These are phyloP conservation scores for Colletotrichum lini DNA, from an alignment of 2,329 filamentous ascomycete genomes.

Conservation along the genomic window DNA sequence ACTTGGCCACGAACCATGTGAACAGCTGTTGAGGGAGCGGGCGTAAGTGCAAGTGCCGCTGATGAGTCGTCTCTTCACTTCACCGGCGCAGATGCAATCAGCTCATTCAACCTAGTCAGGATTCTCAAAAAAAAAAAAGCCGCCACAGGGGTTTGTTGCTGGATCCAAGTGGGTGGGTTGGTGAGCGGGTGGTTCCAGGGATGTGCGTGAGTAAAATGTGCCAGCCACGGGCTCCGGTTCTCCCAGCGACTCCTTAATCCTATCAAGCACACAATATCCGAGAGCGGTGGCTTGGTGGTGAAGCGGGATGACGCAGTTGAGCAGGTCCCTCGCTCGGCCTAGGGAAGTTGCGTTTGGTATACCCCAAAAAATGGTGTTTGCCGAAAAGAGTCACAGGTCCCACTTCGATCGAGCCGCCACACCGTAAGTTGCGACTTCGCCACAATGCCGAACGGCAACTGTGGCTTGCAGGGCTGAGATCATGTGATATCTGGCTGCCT, in stretches of 20 bases:
- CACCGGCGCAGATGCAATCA: not conserved
- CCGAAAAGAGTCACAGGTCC: not conserved
- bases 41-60: not conserved
- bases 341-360: not conserved
- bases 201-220: not conserved
- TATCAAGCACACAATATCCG: not conserved
- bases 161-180: not conserved
- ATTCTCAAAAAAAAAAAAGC: not conserved
- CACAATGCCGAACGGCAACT: not conserved
- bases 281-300: not conserved
- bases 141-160: not conserved
- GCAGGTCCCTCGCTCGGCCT: constrained; percentile 9
- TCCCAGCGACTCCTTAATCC: not conserved
- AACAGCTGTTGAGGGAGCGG: not conserved
- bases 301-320: constrained; percentile 16
- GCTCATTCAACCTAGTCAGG: no score
- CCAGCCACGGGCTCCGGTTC: no score
- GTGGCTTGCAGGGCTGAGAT: constrained; percentile 37
- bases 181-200: not conserved
- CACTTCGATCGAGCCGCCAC: not conserved
- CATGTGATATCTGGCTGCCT: constrained; percentile 35
- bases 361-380: constrained; percentile 6
- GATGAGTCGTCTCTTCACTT: not conserved
- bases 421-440: constrained; percentile 9
- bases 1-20: constrained; percentile 17